Base-by-base conservation (phyloP, 2,329 filamentous ascomycete genomes). In the Nemania diffusa region DNA sequence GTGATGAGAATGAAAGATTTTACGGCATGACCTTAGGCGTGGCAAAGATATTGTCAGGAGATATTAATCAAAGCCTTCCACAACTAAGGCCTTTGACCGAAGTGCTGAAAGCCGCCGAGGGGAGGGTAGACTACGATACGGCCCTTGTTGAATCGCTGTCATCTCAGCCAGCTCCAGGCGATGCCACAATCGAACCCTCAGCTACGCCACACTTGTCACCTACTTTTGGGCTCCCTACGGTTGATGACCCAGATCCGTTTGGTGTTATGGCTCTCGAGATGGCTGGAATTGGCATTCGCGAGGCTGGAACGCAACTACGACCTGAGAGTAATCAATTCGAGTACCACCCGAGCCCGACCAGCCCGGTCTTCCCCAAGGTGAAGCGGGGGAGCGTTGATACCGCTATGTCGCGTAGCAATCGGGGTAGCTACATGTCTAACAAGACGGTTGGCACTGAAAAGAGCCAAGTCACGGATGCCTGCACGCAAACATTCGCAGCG, bases 181-280 rank as follows among this genome's bases (percentile, higher is more conserved):
- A 98, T 76, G 89, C 87, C 56, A 77, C 83, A 67, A 85, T 88
- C 69, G 84, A 85, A 56, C 82, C 82, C 2, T 81, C 85, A 0
- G 79, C 69, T 57, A 65, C 76, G 65, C 72, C 78, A 26, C 72
- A 62, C 22, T 78, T 76, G 62, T 84, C 77, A 55, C 81, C 84
- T 32, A 81, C 82, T 1, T 97, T 97, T 80, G 94, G 94, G 1
- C 84, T 97, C 17, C 94, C 93, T 0, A 89, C 91, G 69, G 81
- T 83, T 3, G 89, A 94, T 62, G 95, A 98, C 73, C 94, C 94
- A 0, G 95, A 98, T 77, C 95, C 95, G 0, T 98, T 92, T 76
- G 95, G 95, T 26, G 92, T 97, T 27, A 87, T 94, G 70, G 94
- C 95, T 7, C 82, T 98, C n/a, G 93, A 97, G 77, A 91, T 93